Base-by-base conservation (phyloP, 23 red algal species). In the Gracilaria gracilis region DNA sequence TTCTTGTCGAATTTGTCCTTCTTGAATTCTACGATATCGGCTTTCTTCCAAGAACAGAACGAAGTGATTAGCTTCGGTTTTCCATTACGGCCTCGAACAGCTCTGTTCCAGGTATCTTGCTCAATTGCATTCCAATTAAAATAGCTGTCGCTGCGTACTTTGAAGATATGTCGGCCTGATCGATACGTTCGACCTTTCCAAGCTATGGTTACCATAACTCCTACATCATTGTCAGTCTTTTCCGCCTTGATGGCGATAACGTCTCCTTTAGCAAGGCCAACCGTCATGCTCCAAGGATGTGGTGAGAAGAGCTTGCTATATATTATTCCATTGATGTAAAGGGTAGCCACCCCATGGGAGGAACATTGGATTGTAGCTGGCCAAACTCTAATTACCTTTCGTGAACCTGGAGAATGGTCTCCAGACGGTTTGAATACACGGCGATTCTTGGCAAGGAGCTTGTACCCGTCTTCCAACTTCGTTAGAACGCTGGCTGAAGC, bases 281-380 rank as follows among this genome's bases (percentile, higher is more conserved):
- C 67, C 17, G 34, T 39, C 9, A 73, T 44, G 31, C 11, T 73
- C 38, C 35, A 37, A 2, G 67, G 33, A 24, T 44, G 33, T 5
- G 35, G 35, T 20, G 67, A 73, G 67, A 40, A 37, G 11, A 73
- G 16, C 28, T 73, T 73, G 35, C 38, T 44, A 8, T 73, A 40
- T 37, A 73, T 37, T 8, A 73, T 44, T 40, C 67, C 67, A 24
- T 73, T 73, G 67, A 73, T 24, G 35, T 40, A 73, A 29, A 73
- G 35, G 15, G 33, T 37, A 29, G 67, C 67, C 4, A 40, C 67
- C 1, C 35, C 67, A 44, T 16, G 44, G 33, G 67, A 15, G 2
- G 67, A 73, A 35, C 42, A 44, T 21, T 73, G 9, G 4, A 73
- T 44, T 15, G 35, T 73, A 1, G 67, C 67, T 73, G 59, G 59